These are phyloP conservation scores for Gossypium lobatum DNA, from an alignment of 441 rosid genomes.

Conservation along the genomic window DNA sequence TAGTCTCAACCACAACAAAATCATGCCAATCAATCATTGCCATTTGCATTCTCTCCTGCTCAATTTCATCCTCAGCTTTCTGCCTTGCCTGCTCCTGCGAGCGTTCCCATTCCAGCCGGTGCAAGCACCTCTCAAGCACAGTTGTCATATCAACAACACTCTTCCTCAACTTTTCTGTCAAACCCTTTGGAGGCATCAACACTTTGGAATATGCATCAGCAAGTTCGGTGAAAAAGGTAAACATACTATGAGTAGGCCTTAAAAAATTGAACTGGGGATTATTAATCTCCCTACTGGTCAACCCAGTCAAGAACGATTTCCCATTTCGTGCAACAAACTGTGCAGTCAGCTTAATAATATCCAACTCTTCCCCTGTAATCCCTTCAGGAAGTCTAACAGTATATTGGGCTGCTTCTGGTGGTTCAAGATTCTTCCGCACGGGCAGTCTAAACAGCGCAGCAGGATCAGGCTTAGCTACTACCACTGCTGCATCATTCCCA, in stretches of 20 bases:
- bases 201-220: slow-evolving; percentile 92
- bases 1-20: slow-evolving; percentile 83
- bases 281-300: slow-evolving; percentile 77
- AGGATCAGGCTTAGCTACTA: slow-evolving; percentile 39
- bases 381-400: slow-evolving; percentile 86
- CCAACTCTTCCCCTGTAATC: slow-evolving; percentile 86
- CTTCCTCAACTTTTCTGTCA: slow-evolving; percentile 63
- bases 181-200: slow-evolving; percentile 76
- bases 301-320: slow-evolving; percentile 66
- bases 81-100: slow-evolving; percentile 92
- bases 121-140: slow-evolving; percentile 84
- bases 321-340: slow-evolving; percentile 98
- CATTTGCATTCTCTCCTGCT: slow-evolving; percentile 93
- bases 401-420: slow-evolving; percentile 84
- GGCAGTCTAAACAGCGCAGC: slow-evolving; percentile 58
- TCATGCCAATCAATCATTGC: slow-evolving; percentile 99
- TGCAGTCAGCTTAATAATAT: slow-evolving; percentile 85
- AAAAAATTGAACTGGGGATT: slow-evolving; percentile 86
- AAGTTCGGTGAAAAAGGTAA: slow-evolving; percentile 72
- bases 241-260: slow-evolving; percentile 96
- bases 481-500: slow-evolving; percentile 29
- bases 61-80: slow-evolving; percentile 92
- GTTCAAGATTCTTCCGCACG: slow-evolving; percentile 57
- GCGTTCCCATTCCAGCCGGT: slow-evolving; percentile 92
- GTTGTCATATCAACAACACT: slow-evolving; percentile 71